Evolutionary conservation across 495 filamentous ascomycete species (phyloP).

Genomic region (Aspergillus panamensis): DNA sequence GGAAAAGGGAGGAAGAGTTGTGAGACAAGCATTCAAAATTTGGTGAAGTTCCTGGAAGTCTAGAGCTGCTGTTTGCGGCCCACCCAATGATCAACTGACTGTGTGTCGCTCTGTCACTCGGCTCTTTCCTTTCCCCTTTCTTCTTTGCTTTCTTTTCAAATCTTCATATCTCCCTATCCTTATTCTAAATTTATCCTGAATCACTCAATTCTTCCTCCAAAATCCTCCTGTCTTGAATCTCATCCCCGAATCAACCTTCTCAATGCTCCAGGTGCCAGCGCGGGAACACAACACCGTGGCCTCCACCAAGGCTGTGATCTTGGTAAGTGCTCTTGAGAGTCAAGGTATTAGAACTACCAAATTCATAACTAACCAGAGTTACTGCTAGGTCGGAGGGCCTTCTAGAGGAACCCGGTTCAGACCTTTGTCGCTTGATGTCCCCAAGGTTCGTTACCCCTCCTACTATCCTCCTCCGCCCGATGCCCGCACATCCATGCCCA

Average conservation of each 20-base stretch:
- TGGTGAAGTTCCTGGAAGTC: slow-evolving; percentile 5
- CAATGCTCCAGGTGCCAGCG: slow-evolving; percentile 49
- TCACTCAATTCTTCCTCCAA: background rate
- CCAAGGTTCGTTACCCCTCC: slow-evolving; percentile 64
- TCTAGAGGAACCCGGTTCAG: slow-evolving; percentile 95
- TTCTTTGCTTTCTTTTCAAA: background rate
- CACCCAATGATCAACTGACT: slow-evolving; percentile 12
- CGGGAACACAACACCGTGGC: slow-evolving; percentile 44
- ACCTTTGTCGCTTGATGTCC: slow-evolving; percentile 92
- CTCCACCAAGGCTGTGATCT: slow-evolving; percentile 68
- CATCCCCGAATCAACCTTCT: background rate
- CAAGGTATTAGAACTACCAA: background rate
- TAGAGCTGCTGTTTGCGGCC: slow-evolving; percentile 8
- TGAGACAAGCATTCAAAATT: background rate
- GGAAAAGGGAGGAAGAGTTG: too few species aligned
- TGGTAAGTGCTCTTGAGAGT: slow-evolving; percentile 44
- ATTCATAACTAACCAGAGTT: slow-evolving; percentile 11
- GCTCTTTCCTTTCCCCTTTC: background rate
- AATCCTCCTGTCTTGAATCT: background rate
- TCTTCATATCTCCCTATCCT: background rate
- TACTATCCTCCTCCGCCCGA: background rate
- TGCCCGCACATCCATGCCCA: slow-evolving; percentile 11
- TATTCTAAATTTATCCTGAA: background rate
- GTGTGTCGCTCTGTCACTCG: background rate
- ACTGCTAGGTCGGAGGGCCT: slow-evolving; percentile 78